Percentiles rank a stretch among this genome's conserved stretches.
Evolutionary conservation across 805 yeast genomes (phyloP).

Genomic region (Yarrowia sp.): DNA sequence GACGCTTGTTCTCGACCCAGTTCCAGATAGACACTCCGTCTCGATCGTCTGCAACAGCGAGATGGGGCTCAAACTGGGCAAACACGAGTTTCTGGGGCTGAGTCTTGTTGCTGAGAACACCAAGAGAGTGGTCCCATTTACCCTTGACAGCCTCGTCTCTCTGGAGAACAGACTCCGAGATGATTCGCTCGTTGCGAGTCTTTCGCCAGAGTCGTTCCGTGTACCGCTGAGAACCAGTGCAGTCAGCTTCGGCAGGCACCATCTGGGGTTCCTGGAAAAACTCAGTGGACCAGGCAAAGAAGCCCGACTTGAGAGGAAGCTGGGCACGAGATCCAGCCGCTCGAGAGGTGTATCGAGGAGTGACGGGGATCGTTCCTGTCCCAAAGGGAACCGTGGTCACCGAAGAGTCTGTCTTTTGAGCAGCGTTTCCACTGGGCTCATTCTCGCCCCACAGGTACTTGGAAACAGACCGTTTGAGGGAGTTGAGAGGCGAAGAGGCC

Average conservation of each 20-base stretch:
- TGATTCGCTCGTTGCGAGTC: constrained; percentile 83
- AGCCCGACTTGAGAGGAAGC: constrained; percentile 50
- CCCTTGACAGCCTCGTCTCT: constrained; percentile 83
- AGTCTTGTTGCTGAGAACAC: constrained; percentile 70
- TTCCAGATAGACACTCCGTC: constrained; percentile 88
- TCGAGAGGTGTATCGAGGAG: constrained; percentile 47
- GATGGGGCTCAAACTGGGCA: constrained; percentile 87
- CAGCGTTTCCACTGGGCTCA: constrained; percentile 5
- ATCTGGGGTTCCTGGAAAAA: constrained; percentile 97
- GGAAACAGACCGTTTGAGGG: constrained; percentile 46
- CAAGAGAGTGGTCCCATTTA: constrained; percentile 75
- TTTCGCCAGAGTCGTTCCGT: constrained; percentile 86
- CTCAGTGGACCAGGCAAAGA: constrained; percentile 64
- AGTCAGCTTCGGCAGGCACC: constrained; percentile 82
- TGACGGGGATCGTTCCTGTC: constrained; percentile 46
- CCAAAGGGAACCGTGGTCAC: constrained; percentile 49
- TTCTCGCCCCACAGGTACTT: constrained; percentile 29
- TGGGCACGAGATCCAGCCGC: constrained; percentile 42
- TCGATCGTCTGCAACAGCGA: constrained; percentile 81
- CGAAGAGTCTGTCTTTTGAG: constrained; percentile 38
- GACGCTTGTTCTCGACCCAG: constrained; percentile 68
- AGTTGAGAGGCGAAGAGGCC: constrained; percentile 14
- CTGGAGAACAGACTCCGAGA: constrained; percentile 88
- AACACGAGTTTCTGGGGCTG: constrained; percentile 82
- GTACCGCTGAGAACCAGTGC: constrained; percentile 89